Evolutionary conservation across 2,329 filamentous ascomycete species (phyloP), one percentile per base, ranked within the genome.

Genomic region (Diplodia intermedia): DNA sequence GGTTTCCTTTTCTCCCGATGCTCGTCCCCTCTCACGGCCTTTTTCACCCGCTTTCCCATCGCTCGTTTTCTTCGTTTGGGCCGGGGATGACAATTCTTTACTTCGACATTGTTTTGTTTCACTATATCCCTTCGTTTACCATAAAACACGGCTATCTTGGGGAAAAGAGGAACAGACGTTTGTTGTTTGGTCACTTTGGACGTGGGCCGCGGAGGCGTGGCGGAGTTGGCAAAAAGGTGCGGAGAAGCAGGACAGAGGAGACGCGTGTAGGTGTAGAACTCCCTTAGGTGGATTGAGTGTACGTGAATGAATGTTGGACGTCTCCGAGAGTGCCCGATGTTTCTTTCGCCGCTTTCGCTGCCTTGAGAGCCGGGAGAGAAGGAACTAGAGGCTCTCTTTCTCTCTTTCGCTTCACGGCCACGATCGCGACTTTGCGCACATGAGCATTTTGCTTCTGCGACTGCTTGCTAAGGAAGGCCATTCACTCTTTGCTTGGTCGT

Each of bases 51-150:
- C 33, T 18, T 62, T 23, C 31, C 23, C 29, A 9, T 33, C 7
- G 26, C 15, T 29, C 36, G 7, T 18, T 49, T 49, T 43, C 40
- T 31, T 36, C 47, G 23, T 18, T 50, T 62, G 18, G 29, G 53
- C 15, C 31, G 12, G 18, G 9, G 15, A 53, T 33, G 29, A n/a
- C 29, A 40, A 50, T 62, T 49, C 9, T 23, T 55, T 56, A 14
- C 6, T 8, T 40, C 26, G 4, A 20, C 18, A 36, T 53, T 26
- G 15, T 38, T 56, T 38, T 56, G n/a, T 62, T 29, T 50, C 57
- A 23, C 57, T 49, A 61, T 61, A 61, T 61, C 57, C 57, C 57
- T 33, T 61, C 57, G 57, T n/a, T 61, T 61, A 33, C 12, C 33
- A 14, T 56, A 40, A 29, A 26, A 53, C n/a, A 20, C n/a, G n/a